Evolutionary conservation across 2,329 filamentous ascomycete species (phyloP), one percentile per base, ranked within the genome.

Genomic region (Aspergillus oerlinghausenensis): DNA sequence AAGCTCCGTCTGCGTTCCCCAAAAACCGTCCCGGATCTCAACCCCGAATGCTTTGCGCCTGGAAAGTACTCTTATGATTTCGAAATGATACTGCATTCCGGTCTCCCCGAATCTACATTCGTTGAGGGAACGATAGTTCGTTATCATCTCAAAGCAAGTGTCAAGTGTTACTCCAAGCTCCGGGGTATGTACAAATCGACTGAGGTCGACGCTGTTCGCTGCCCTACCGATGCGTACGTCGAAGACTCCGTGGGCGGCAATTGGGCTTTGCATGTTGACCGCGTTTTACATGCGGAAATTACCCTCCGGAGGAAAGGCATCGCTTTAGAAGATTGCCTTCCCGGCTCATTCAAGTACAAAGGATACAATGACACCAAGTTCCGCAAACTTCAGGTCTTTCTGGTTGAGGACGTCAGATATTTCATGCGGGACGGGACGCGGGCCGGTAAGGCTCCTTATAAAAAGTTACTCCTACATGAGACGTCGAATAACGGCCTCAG

Each of bases 71-170:
- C 43, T 23, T 61, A 57, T 38, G 42, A 57, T 3, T 61, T 61
- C 14, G 59, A 61, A 40, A 61, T 61, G 59, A 49, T 61, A 19
- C 19, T 61, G 19, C 57, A 53, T 23, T 55, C 59, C 9, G 38
- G 54, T 5, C 32, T 61, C n/a, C 59, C 59, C 8, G 57, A 61
- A 21, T 57, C 59, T 3, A 54, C 59, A 32, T 43, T 53, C 14
- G 43, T 61, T 57, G 57, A 21, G 52, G 55, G 17, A 54, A 52
- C 50, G 32, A 54, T 26, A 14, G 59, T 61, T 14, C 52, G 50
- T 17, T 61, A 61, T n/a, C 50, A 52, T 29, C 52, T 61, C 17
- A 52, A 54, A 21, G 59, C 57, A 3, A 57, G 57, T 8, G 35
- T 61, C 6, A 55, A 57, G 43, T 45, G 50, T 7, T 48, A 55